Evolutionary conservation across 768 basidiomycete genomes (phyloP).

Genomic region (Rhizopogon sp.): DNA sequence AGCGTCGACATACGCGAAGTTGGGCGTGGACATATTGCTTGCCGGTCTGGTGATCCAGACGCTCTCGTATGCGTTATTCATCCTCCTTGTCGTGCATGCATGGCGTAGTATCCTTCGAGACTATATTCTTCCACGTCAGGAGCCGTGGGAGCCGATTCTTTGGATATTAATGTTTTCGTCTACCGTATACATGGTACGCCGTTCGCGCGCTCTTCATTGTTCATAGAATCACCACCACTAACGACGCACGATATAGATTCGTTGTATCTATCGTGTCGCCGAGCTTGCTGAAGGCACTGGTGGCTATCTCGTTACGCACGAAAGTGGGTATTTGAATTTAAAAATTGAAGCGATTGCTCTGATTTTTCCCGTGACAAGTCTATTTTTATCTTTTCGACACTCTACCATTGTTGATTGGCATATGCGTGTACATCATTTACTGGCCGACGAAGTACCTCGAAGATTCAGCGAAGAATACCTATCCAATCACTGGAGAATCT

Average conservation of each 20-base stretch:
- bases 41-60: conserved; percentile 21
- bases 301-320: conserved; percentile 17
- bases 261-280: conserved; percentile 24
- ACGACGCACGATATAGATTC: conserved; percentile 11
- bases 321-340: conserved; percentile 9
- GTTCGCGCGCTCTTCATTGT: not conserved
- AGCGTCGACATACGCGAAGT: conserved; percentile 1
- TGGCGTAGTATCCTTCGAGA: conserved; percentile 11
- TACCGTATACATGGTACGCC: conserved; percentile 18
- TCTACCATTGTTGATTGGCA: conserved; percentile 22
- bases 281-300: conserved; percentile 16
- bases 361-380: conserved; percentile 6
- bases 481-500: not conserved
- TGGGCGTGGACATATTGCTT: conserved; percentile 16
- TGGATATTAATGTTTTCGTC: conserved; percentile 20
- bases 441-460: conserved; percentile 25
- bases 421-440: conserved; percentile 15
- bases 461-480: not conserved
- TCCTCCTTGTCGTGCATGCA: conserved; percentile 8
- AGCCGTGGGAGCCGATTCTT: conserved; percentile 16
- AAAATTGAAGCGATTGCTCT: not conserved
- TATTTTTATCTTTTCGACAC: conserved; percentile 27
- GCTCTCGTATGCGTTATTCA: conserved; percentile 19
- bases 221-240: not conserved
- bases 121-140: conserved; percentile 1